A percentile compares a stretch with the other conserved stretches of the same genome.
These are phyloP conservation scores for Chlamydomonas schloesseri DNA, from an alignment of 139 green algal species.

Conservation along the genomic window DNA sequence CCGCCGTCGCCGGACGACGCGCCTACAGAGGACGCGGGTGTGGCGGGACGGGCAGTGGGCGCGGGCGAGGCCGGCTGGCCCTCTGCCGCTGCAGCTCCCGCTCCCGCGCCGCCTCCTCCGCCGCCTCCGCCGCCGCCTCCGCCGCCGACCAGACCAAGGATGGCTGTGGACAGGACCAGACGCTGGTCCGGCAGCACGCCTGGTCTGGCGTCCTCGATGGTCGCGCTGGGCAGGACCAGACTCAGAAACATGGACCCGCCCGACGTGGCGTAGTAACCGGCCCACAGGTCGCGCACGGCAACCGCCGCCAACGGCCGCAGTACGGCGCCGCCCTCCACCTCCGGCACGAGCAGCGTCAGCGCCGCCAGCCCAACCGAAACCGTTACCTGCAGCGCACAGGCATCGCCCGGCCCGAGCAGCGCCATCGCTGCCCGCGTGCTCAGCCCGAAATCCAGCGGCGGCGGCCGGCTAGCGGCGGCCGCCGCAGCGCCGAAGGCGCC, in stretches of 20 bases:
- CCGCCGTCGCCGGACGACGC: too few species aligned
- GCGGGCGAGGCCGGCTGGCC: not conserved
- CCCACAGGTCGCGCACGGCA: slow-evolving; percentile 60
- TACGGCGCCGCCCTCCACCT: not conserved
- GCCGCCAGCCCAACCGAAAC: slow-evolving; percentile 67
- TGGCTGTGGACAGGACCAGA: slow-evolving; percentile 69
- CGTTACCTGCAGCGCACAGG: not conserved
- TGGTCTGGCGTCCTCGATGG: slow-evolving; percentile 67
- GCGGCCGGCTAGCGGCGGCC: not conserved
- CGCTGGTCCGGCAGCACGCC: slow-evolving; percentile 70
- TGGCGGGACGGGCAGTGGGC: too few species aligned
- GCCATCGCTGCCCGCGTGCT: too few species aligned
- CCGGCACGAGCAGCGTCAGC: slow-evolving; percentile 46
- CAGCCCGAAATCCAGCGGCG: not conserved
- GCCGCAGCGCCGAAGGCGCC: too few species aligned
- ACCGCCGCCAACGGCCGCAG: slow-evolving; percentile 24
- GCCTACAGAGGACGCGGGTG: too few species aligned
- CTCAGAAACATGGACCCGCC: slow-evolving; percentile 63
- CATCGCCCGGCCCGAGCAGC: not conserved
- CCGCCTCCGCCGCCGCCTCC: not conserved
- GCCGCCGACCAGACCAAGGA: too few species aligned
- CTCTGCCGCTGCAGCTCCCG: not conserved
- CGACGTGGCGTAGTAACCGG: slow-evolving; percentile 48
- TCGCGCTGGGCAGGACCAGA: slow-evolving; percentile 71
- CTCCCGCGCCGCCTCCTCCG: too few species aligned